Evolutionary conservation across 352 stramenopile genomes (phyloP).

Genomic region (Phytophthora multivora): DNA sequence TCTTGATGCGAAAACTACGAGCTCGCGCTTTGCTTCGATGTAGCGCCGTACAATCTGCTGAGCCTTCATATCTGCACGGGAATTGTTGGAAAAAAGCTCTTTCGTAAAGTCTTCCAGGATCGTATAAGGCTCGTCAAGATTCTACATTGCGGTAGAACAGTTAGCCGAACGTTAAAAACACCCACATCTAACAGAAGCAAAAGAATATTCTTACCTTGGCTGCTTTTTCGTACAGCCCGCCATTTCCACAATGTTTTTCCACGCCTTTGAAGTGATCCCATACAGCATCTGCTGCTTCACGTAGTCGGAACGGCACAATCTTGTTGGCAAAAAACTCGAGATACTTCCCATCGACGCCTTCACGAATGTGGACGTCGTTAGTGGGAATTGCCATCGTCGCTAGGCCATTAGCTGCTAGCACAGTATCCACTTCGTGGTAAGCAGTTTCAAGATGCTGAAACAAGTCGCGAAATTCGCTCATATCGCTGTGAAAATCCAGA

Average conservation of each 20-base stretch:
- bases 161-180: no score
- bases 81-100: slow-evolving; percentile 41
- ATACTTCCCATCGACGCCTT: slow-evolving; percentile 25
- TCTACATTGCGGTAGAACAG: background rate
- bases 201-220: slow-evolving; percentile 8
- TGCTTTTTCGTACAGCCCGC: slow-evolving; percentile 24
- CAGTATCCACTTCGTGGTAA: slow-evolving; percentile 15
- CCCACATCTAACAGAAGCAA: background rate
- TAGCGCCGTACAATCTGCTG: slow-evolving; percentile 48
- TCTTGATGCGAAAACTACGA: slow-evolving; percentile 9
- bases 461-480: slow-evolving; percentile 15
- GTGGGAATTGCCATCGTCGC: background rate
- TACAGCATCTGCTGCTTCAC: slow-evolving; percentile 10
- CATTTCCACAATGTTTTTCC: slow-evolving; percentile 21
- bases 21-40: slow-evolving; percentile 31
- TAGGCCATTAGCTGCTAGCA: slow-evolving; percentile 25
- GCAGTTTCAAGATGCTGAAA: slow-evolving; percentile 16
- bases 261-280: slow-evolving; percentile 29
- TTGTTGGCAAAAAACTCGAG: slow-evolving; percentile 31
- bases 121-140: slow-evolving; percentile 35
- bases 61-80: slow-evolving; percentile 35
- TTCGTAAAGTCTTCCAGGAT: slow-evolving; percentile 49
- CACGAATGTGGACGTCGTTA: slow-evolving; percentile 18
- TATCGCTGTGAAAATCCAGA: slow-evolving; percentile 3
- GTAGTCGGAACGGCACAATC: slow-evolving; percentile 18